phyloP scores from a whole-genome alignment of 441 rosid species.

The Euphorbia corollata region DNA sequence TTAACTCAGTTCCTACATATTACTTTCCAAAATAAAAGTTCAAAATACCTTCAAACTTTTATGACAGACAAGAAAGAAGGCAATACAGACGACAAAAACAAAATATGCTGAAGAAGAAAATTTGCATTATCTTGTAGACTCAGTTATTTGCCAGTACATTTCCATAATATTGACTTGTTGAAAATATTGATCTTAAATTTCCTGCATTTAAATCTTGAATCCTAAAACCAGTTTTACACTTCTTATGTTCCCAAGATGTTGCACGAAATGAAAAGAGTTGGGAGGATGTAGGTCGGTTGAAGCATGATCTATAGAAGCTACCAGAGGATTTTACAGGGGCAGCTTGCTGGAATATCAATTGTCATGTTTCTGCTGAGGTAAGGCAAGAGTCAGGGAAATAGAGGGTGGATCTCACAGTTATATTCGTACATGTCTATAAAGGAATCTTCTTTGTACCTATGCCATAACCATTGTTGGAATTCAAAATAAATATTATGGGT shows the following conservation, averaged over 20 bases:
- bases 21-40: not conserved
- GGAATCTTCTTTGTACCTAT: not conserved
- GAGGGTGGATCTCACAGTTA: not conserved
- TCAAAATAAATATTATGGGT: not conserved
- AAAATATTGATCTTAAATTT: constrained; percentile 1
- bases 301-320: not conserved
- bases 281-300: not conserved
- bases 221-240: not conserved
- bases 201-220: constrained; percentile 1
- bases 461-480: not conserved
- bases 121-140: not conserved
- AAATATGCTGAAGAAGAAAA: constrained; percentile 3
- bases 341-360: not conserved
- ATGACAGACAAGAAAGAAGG: not conserved
- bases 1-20: not conserved
- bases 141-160: not conserved
- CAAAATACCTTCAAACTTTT: not conserved
- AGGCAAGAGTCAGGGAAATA: not conserved
- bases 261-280: not conserved
- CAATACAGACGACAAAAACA: not conserved
- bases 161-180: not conserved
- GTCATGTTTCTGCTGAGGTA: not conserved
- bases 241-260: not conserved
- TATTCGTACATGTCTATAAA: not conserved
- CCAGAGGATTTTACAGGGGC: not conserved